Evolutionary conservation across 139 green algal genomes (phyloP).

Genomic region (Haematococcus sp.): DNA sequence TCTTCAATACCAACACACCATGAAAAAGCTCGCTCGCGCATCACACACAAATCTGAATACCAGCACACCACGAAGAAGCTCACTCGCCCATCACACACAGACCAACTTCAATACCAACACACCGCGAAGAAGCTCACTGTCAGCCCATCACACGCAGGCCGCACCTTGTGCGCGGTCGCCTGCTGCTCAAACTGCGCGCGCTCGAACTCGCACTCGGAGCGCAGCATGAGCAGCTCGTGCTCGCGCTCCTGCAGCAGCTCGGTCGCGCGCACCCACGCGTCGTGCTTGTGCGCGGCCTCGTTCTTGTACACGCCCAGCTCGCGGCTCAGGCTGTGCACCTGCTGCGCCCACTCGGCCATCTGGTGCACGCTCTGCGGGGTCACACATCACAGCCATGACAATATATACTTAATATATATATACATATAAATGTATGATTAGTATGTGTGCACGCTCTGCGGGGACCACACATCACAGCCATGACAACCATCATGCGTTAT

Average conservation of each 20-base stretch:
- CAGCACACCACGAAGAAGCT: background rate
- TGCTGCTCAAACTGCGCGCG: background rate
- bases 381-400: no score
- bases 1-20: no score
- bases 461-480: no score
- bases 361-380: background rate
- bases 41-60: no score
- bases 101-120: no score
- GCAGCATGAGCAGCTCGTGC: slow-evolving; percentile 5
- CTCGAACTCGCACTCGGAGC: background rate
- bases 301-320: slow-evolving; percentile 10
- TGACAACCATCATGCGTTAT: no score
- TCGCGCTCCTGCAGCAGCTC: slow-evolving; percentile 7
- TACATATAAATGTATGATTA: no score
- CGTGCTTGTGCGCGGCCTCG: slow-evolving; percentile 5
- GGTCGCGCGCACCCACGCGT: background rate
- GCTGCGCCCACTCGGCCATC: slow-evolving; percentile 8
- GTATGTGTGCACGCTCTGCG: no score
- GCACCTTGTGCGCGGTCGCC: no score
- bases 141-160: no score
- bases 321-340: slow-evolving; percentile 5
- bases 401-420: no score
- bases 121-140: background rate
- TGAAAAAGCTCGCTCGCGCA: no score
- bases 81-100: background rate